Percentiles rank a stretch among this genome's conserved stretches.
Evolutionary conservation across 2,329 filamentous ascomycete species (phyloP).

Genomic region (Chaetomium globosum): DNA sequence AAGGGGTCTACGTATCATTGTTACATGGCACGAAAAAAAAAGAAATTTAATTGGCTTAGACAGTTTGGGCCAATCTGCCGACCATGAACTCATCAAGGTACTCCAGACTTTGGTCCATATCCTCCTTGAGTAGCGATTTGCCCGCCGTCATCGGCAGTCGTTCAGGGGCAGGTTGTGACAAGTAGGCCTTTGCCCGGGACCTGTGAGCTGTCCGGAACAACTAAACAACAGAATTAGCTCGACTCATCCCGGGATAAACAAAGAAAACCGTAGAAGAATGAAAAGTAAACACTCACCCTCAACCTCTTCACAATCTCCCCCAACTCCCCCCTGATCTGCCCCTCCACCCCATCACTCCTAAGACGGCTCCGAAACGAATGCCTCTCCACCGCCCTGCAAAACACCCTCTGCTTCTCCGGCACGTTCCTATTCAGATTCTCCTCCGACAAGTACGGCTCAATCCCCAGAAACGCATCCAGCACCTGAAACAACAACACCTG

Average conservation of each 20-base stretch:
- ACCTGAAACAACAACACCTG: slow-evolving; percentile 43
- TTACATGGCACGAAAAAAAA: slow-evolving; percentile 3
- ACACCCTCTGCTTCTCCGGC: slow-evolving; percentile 37
- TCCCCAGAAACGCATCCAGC: slow-evolving; percentile 44
- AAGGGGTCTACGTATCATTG: neutral
- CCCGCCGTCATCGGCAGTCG: slow-evolving; percentile 44
- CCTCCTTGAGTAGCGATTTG: slow-evolving; percentile 38
- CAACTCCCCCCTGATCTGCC: slow-evolving; percentile 36
- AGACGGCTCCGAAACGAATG: slow-evolving; percentile 35
- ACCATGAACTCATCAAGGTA: slow-evolving; percentile 36
- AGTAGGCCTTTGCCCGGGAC: slow-evolving; percentile 38
- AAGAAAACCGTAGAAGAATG: neutral
- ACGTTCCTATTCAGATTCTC: slow-evolving; percentile 36
- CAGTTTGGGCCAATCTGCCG: slow-evolving; percentile 31
- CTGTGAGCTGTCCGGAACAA: slow-evolving; percentile 42
- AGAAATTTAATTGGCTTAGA: slow-evolving; percentile 21
- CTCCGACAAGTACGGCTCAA: slow-evolving; percentile 40
- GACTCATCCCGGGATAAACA: neutral
- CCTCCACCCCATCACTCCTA: slow-evolving; percentile 31
- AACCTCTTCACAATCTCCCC: slow-evolving; percentile 40
- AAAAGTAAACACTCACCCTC: slow-evolving; percentile 34
- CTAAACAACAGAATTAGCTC: slow-evolving; percentile 22
- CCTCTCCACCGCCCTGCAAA: slow-evolving; percentile 35
- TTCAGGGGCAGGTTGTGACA: slow-evolving; percentile 41
- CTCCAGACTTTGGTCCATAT: slow-evolving; percentile 31